Conservation (phyloP, 2,329 filamentous ascomycete genomes). For the Fusarium sp. region DNA sequence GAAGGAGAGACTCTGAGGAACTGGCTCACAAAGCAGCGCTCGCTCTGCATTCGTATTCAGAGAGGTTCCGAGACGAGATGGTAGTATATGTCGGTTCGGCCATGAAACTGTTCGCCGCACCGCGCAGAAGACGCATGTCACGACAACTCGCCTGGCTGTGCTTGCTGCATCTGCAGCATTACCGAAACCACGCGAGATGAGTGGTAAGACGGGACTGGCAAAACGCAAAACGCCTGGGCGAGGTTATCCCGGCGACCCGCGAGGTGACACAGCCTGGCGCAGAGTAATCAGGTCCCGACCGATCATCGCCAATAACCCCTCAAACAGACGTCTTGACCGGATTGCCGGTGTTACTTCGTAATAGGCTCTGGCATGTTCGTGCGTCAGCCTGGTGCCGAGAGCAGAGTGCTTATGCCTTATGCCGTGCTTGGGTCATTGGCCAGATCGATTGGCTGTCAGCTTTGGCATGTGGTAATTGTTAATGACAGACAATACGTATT, state of each 20-base stretch:
- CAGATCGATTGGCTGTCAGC: neutral
- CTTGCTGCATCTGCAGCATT: conserved; percentile 23
- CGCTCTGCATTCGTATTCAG: neutral
- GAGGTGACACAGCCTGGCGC: conserved; percentile 20
- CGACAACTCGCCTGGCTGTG: conserved; percentile 22
- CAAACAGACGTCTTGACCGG: conserved; percentile 8
- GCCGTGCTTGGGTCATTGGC: neutral
- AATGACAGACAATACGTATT: neutral
- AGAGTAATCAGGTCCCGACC: conserved; percentile 13
- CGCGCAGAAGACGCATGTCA: conserved; percentile 22
- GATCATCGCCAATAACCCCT: conserved; percentile 23
- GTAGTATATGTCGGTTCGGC: neutral
- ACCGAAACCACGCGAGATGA: conserved; percentile 28
- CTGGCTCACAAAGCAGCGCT: conserved; percentile 4
- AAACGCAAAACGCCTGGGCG: conserved; percentile 1
- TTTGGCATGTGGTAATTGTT: neutral
- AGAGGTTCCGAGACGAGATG: neutral
- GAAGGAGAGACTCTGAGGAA: conserved; percentile 6
- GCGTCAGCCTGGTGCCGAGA: neutral
- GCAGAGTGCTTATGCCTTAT: neutral
- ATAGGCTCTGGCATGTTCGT: neutral
- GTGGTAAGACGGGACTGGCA: conserved; percentile 12
- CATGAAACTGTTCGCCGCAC: conserved; percentile 4
- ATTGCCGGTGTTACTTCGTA: conserved; percentile 4
- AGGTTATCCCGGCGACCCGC: conserved; percentile 17